phyloP scores from a whole-genome alignment of 1,139 yeast genomes.

The Yamadazyma dendronema region DNA sequence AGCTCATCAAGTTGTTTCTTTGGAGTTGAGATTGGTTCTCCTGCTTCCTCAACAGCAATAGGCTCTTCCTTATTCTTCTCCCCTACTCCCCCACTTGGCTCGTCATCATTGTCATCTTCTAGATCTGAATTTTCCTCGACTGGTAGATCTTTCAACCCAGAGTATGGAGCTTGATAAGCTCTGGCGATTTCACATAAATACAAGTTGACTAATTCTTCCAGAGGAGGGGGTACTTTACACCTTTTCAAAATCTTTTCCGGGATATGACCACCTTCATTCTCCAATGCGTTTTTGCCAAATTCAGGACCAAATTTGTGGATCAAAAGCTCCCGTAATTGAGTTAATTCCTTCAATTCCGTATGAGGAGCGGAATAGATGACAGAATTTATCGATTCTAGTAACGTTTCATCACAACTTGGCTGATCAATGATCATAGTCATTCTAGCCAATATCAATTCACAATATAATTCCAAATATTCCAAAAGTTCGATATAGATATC shows the following conservation, averaged over 20 bases:
- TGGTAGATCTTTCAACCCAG: slow-evolving; percentile 47
- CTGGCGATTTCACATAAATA: slow-evolving; percentile 79
- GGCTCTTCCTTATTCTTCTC: slow-evolving; percentile 14
- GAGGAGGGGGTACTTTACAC: slow-evolving; percentile 69
- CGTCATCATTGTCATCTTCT: slow-evolving; percentile 18
- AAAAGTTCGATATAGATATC: slow-evolving; percentile 80
- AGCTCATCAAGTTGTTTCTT: slow-evolving; percentile 27
- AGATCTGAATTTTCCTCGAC: slow-evolving; percentile 17
- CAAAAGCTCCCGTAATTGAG: slow-evolving; percentile 59
- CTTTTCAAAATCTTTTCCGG: slow-evolving; percentile 66
- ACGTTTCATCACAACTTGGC: slow-evolving; percentile 55
- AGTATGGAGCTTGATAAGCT: slow-evolving; percentile 75
- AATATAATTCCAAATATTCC: slow-evolving; percentile 77
- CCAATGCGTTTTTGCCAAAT: slow-evolving; percentile 61
- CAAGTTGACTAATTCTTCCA: slow-evolving; percentile 59
- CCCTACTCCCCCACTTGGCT: slow-evolving; percentile 25
- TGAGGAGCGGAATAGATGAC: slow-evolving; percentile 69
- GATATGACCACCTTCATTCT: slow-evolving; percentile 50
- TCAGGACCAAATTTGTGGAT: slow-evolving; percentile 61
- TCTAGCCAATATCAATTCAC: slow-evolving; percentile 80
- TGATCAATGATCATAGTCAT: slow-evolving; percentile 54
- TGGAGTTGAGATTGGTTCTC: slow-evolving; percentile 9
- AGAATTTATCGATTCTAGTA: slow-evolving; percentile 73
- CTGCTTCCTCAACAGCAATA: slow-evolving; percentile 17
- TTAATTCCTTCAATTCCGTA: slow-evolving; percentile 74